A percentile compares a stretch with the other conserved stretches of the same genome.
phyloP scores from a whole-genome alignment of 345 rosid genomes.

The Syzygium oleosum region DNA sequence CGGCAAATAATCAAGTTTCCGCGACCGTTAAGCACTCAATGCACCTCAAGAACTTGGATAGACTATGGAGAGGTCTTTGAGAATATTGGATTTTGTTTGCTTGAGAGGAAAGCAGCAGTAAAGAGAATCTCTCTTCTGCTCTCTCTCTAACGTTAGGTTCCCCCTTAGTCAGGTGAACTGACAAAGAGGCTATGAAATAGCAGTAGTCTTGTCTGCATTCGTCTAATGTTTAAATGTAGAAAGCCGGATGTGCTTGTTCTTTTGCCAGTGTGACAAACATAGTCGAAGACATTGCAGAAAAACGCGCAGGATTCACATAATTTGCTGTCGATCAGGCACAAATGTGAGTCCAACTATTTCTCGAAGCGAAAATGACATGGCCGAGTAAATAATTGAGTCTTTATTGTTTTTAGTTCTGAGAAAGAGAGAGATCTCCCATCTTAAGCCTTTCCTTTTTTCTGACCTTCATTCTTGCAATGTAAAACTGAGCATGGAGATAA shows the following conservation, averaged over 20 bases:
- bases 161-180: neutral
- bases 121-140: neutral
- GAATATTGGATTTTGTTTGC: neutral
- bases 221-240: neutral
- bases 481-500: neutral
- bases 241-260: neutral
- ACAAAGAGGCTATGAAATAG: neutral
- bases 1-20: neutral
- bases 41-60: neutral
- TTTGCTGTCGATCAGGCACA: neutral
- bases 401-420: neutral
- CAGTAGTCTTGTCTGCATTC: neutral
- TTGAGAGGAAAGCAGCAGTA: neutral
- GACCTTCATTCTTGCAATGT: neutral
- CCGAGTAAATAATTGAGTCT: neutral
- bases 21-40: neutral
- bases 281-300: neutral
- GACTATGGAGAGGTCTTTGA: neutral
- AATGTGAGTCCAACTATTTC: neutral
- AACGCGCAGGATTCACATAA: neutral
- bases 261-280: neutral
- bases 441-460: neutral
- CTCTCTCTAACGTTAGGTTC: neutral
- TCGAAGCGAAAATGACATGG: neutral
- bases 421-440: neutral